Conservation (phyloP, 768 basidiomycete species). For the Boletus subparvulus region DNA sequence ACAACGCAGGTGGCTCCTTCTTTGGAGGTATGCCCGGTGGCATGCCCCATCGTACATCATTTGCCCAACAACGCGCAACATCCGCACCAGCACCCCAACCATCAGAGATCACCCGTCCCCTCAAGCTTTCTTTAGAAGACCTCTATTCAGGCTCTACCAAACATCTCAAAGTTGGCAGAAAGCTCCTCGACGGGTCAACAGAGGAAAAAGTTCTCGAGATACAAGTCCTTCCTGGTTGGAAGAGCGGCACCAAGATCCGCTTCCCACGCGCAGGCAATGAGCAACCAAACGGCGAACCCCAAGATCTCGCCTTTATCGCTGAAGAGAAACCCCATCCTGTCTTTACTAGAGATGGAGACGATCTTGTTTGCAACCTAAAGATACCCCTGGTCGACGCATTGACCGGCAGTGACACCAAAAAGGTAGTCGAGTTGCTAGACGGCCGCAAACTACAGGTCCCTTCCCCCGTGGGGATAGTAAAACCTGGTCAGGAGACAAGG, state of each 20-base stretch:
- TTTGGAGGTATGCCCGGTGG: slow-evolving; percentile 51
- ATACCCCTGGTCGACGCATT: slow-evolving; percentile 85
- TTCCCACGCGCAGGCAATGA: slow-evolving; percentile 90
- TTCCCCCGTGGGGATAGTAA: slow-evolving; percentile 65
- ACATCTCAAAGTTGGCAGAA: slow-evolving; percentile 82
- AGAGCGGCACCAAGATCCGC: slow-evolving; percentile 91
- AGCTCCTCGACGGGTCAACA: slow-evolving; percentile 64
- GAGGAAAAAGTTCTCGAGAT: slow-evolving; percentile 89
- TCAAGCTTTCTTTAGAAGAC: slow-evolving; percentile 84
- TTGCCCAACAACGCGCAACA: slow-evolving; percentile 28
- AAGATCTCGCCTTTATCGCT: slow-evolving; percentile 95
- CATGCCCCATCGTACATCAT: slow-evolving; percentile 50
- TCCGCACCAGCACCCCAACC: slow-evolving; percentile 35
- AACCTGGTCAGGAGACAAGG: slow-evolving; percentile 71
- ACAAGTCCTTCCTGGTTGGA: slow-evolving; percentile 86
- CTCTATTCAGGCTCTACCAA: slow-evolving; percentile 85
- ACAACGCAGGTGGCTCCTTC: slow-evolving; percentile 40
- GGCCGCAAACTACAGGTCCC: slow-evolving; percentile 72
- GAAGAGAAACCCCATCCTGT: slow-evolving; percentile 87
- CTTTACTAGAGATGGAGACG: slow-evolving; percentile 80
- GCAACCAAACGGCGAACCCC: slow-evolving; percentile 59
- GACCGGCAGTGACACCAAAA: slow-evolving; percentile 53
- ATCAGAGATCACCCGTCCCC: slow-evolving; percentile 72
- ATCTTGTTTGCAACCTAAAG: slow-evolving; percentile 59
- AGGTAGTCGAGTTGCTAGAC: slow-evolving; percentile 69